Evolutionary conservation across 2,329 filamentous ascomycete species (phyloP).

Genomic region (Pseudohalonectria lignicola): DNA sequence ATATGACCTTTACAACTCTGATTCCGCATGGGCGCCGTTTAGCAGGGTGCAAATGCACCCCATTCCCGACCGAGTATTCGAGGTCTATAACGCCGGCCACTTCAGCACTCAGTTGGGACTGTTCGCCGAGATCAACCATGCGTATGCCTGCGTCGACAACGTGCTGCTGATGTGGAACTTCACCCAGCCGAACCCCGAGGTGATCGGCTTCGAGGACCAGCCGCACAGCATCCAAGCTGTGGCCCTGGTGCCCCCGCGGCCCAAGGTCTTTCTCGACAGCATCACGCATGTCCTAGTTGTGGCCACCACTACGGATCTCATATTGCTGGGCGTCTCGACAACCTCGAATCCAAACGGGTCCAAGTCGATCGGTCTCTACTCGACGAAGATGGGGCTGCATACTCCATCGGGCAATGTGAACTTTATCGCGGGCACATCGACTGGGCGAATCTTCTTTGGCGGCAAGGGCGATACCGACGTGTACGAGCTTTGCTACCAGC

Average conservation of each 20-base stretch:
- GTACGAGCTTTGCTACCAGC: slow-evolving; percentile 90
- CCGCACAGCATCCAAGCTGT: slow-evolving; percentile 83
- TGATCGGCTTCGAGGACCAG: slow-evolving; percentile 88
- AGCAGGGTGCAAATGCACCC: slow-evolving; percentile 78
- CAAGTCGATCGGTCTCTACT: slow-evolving; percentile 67
- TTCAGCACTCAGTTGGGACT: slow-evolving; percentile 90
- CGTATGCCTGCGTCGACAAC: slow-evolving; percentile 93
- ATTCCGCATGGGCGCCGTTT: slow-evolving; percentile 75
- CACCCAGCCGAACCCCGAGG: slow-evolving; percentile 78
- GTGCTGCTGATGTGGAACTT: slow-evolving; percentile 97
- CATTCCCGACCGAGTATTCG: slow-evolving; percentile 84
- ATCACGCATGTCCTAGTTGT: slow-evolving; percentile 87
- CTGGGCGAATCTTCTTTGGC: slow-evolving; percentile 88
- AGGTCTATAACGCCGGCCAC: slow-evolving; percentile 81
- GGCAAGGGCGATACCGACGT: slow-evolving; percentile 74
- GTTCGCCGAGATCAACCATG: slow-evolving; percentile 89
- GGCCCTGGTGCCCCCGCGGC: slow-evolving; percentile 72
- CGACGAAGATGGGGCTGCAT: slow-evolving; percentile 74
- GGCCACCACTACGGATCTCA: slow-evolving; percentile 74
- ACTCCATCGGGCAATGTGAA: slow-evolving; percentile 68
- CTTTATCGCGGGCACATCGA: slow-evolving; percentile 69
- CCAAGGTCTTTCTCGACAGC: slow-evolving; percentile 74
- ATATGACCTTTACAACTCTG: slow-evolving; percentile 65
- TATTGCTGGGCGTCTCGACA: slow-evolving; percentile 74
- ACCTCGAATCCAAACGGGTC: slow-evolving; percentile 56